Evolutionary conservation across 2,329 filamentous ascomycete species (phyloP).

Genomic region (Blumeria hordei): DNA sequence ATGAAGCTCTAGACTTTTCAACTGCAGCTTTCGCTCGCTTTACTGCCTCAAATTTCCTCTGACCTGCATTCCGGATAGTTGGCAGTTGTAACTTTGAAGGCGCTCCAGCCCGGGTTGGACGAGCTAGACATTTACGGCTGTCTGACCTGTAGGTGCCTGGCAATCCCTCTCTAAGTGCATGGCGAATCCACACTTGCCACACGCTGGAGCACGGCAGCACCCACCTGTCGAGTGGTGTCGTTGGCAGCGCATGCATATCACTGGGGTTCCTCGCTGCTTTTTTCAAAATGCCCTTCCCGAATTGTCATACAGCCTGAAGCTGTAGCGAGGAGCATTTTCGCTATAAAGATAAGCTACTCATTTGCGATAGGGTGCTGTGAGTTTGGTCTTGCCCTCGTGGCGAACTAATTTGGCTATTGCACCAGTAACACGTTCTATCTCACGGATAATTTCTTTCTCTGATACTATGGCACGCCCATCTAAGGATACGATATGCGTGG

Average conservation of each 20-base stretch:
- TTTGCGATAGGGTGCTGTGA: background rate
- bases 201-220: background rate
- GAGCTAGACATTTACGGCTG: too few species aligned
- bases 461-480: background rate
- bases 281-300: background rate
- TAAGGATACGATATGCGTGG: background rate
- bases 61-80: too few species aligned
- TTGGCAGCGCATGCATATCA: background rate
- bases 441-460: too few species aligned
- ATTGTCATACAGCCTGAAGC: background rate
- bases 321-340: background rate
- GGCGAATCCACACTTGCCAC: background rate
- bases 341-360: background rate
- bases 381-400: background rate
- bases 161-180: background rate
- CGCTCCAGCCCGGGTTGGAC: too few species aligned
- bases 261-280: background rate
- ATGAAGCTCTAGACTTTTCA: too few species aligned
- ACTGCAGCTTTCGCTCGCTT: too few species aligned
- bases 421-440: too few species aligned
- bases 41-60: too few species aligned
- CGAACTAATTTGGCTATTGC: background rate
- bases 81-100: too few species aligned
- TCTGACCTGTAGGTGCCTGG: too few species aligned
- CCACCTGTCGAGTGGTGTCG: background rate